Percentiles rank a stretch among this genome's conserved stretches.
These are phyloP conservation scores for Apiospora aurea DNA, from an alignment of 2,329 filamentous ascomycete genomes.

Conservation along the genomic window DNA sequence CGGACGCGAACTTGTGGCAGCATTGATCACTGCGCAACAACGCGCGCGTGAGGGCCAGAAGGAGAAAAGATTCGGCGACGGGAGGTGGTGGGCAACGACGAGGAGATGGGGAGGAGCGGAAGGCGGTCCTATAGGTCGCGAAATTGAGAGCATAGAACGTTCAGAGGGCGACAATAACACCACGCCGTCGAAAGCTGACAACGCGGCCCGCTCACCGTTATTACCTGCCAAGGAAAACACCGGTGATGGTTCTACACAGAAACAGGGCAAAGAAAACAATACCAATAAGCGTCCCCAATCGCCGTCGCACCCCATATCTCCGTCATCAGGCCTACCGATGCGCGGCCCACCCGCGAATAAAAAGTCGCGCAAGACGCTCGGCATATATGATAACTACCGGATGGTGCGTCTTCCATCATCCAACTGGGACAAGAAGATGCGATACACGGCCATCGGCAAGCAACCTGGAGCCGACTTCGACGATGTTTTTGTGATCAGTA, in stretches of 20 bases:
- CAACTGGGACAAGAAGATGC: slow-evolving; percentile 67
- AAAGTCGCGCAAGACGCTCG: slow-evolving; percentile 61
- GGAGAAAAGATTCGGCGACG: slow-evolving; percentile 64
- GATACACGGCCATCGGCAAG: slow-evolving; percentile 65
- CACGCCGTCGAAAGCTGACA: background rate
- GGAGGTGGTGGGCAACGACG: slow-evolving; percentile 67
- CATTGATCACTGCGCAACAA: slow-evolving; percentile 69
- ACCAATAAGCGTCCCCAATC: slow-evolving; percentile 24
- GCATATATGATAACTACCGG: slow-evolving; percentile 69
- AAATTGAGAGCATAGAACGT: slow-evolving; percentile 57
- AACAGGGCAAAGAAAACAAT: background rate
- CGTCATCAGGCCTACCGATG: slow-evolving; percentile 29
- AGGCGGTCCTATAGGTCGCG: slow-evolving; percentile 68
- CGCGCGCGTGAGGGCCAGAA: slow-evolving; percentile 63
- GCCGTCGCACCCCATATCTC: slow-evolving; percentile 25
- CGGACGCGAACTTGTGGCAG: slow-evolving; percentile 65
- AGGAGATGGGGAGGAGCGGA: slow-evolving; percentile 69
- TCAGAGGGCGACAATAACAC: slow-evolving; percentile 55
- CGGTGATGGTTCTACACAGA: background rate
- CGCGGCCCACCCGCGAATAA: slow-evolving; percentile 47
- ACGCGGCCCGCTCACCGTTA: background rate
- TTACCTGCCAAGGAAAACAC: background rate
- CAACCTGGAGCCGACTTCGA: slow-evolving; percentile 56
- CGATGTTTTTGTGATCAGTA: slow-evolving; percentile 68
- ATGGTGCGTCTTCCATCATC: slow-evolving; percentile 64